Evolutionary conservation across 176 grass and related monocot species (phyloP).

Genomic region (Zea luxurians): DNA sequence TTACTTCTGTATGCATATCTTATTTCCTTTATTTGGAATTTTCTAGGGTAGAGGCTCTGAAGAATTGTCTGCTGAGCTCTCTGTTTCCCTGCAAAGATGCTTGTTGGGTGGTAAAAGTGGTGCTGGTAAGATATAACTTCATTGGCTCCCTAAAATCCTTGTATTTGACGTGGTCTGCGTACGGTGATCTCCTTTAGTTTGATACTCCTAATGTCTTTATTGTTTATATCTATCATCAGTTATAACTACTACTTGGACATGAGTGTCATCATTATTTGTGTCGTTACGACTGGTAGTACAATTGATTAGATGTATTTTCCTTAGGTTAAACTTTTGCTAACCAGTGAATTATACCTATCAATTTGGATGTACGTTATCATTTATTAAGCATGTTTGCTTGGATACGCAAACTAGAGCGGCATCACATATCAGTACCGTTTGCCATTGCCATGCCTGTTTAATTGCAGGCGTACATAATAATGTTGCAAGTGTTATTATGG

Average conservation of each 20-base stretch:
- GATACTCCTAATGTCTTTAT: constrained; percentile 14
- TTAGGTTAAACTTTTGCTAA: constrained; percentile 30
- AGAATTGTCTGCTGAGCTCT: constrained; percentile 80
- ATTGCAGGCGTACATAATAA: neutral
- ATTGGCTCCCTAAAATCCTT: constrained; percentile 2
- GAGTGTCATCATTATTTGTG: neutral
- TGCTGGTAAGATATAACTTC: constrained; percentile 58
- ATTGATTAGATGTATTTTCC: neutral
- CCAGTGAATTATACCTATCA: constrained; percentile 6
- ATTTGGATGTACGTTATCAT: neutral
- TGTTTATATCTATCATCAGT: constrained; percentile 6
- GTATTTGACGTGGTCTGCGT: neutral
- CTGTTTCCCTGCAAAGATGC: constrained; percentile 78
- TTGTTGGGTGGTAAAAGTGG: constrained; percentile 87
- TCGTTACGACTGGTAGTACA: neutral
- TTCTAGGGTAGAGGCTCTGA: constrained; percentile 87
- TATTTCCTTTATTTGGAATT: constrained; percentile 34
- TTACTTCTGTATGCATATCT: constrained; percentile 2
- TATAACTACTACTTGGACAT: constrained; percentile 1
- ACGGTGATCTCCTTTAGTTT: constrained; percentile 7
- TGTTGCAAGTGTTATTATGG: constrained; percentile 1
- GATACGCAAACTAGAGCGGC: neutral
- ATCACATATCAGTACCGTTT: neutral
- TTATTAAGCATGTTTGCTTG: neutral
- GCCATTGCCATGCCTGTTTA: neutral